Evolutionary conservation across 2,329 filamentous ascomycete genomes (phyloP).

Genomic region (Colletotrichum sublineola): DNA sequence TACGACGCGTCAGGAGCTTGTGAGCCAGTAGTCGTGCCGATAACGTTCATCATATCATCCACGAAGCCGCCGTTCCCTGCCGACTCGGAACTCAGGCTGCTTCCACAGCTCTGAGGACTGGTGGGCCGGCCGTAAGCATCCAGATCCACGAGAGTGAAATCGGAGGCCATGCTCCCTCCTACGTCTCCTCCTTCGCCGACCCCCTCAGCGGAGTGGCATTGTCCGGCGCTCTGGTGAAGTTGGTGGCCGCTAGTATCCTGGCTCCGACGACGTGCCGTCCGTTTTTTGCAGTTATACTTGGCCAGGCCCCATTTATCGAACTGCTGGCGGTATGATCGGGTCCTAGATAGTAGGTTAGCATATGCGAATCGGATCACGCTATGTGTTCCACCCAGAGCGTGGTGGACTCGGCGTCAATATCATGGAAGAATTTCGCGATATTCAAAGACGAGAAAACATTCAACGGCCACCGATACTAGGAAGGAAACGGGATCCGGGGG

Average conservation of each 20-base stretch:
- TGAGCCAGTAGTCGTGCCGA: background rate
- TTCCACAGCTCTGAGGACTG: conserved; percentile 9
- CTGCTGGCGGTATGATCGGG: conserved; percentile 64
- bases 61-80: background rate
- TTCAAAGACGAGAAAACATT: background rate
- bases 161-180: background rate
- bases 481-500: background rate
- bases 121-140: background rate
- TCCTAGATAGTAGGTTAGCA: conserved; percentile 42
- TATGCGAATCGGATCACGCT: background rate
- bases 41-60: background rate
- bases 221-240: background rate
- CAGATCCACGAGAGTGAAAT: background rate
- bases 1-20: background rate
- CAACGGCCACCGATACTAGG: background rate
- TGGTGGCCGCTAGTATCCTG: background rate
- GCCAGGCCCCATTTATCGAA: conserved; percentile 60
- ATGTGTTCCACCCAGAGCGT: background rate
- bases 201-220: background rate
- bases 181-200: background rate
- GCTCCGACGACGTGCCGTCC: conserved; percentile 47
- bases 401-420: background rate
- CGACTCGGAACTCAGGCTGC: conserved; percentile 7
- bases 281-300: conserved; percentile 62
- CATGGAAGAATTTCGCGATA: background rate